Percentiles rank a stretch among this genome's conserved stretches.
These are phyloP conservation scores for Sclerotinia borealis DNA, from an alignment of 2,329 filamentous ascomycete genomes.

Conservation along the genomic window DNA sequence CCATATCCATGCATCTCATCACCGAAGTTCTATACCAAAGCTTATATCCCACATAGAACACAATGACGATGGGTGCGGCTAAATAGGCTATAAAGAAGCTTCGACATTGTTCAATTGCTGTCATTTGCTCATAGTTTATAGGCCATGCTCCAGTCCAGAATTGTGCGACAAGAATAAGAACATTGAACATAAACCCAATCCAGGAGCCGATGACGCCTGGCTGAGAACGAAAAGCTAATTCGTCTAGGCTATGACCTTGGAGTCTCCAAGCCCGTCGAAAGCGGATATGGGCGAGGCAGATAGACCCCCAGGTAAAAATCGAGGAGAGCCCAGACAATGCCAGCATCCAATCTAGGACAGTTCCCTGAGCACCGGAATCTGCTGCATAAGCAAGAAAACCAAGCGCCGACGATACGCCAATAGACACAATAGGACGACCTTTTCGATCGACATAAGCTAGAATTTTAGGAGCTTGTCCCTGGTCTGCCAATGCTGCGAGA, in stretches of 20 bases:
- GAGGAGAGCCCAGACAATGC: constrained; percentile 67
- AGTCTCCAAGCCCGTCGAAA: constrained; percentile 76
- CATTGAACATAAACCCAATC: constrained; percentile 70
- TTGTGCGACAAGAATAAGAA: constrained; percentile 71
- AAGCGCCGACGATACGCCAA: constrained; percentile 58
- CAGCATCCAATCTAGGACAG: constrained; percentile 74
- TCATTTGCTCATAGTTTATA: constrained; percentile 48
- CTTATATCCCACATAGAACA: constrained; percentile 71
- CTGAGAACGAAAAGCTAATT: constrained; percentile 77
- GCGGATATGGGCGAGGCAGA: constrained; percentile 86
- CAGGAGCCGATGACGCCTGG: constrained; percentile 75
- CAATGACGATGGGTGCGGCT: constrained; percentile 60
- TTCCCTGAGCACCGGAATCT: constrained; percentile 46
- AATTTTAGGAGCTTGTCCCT: constrained; percentile 71
- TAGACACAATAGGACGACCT: constrained; percentile 72
- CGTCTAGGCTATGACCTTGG: constrained; percentile 63
- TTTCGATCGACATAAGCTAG: constrained; percentile 77
- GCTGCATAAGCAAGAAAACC: constrained; percentile 76
- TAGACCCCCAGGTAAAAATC: constrained; percentile 76
- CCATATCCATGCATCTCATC: constrained; percentile 68
- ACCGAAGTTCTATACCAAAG: constrained; percentile 63
- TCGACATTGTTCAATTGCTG: constrained; percentile 43
- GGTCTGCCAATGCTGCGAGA: constrained; percentile 81
- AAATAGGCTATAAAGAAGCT: constrained; percentile 72
- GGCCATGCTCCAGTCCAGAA: constrained; percentile 85